phyloP scores from a whole-genome alignment of 495 filamentous ascomycete species.

The Penicillium alfredii region DNA sequence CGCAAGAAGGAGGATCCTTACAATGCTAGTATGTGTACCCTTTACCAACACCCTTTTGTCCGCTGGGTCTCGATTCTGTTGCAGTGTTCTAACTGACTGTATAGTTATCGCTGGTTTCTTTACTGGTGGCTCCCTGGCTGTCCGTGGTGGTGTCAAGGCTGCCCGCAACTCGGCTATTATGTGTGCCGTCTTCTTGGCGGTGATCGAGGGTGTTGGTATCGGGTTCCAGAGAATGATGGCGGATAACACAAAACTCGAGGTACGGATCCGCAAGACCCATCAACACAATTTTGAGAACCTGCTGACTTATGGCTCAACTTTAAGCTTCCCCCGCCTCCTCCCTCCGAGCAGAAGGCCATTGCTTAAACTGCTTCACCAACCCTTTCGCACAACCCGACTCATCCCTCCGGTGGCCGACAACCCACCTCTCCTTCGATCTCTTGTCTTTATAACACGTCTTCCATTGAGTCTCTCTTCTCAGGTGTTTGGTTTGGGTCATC shows the following conservation, averaged over 20 bases:
- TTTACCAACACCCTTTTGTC: too few relatives aligned
- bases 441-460: constrained; percentile 31
- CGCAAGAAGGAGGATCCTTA: constrained; percentile 96
- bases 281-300: too few relatives aligned
- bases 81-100: too few relatives aligned
- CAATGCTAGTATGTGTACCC: constrained; percentile 82
- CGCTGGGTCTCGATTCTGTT: too few relatives aligned
- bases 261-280: too few relatives aligned
- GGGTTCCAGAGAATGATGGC: constrained; percentile 96
- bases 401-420: constrained; percentile 9
- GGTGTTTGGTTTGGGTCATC: constrained; percentile 40
- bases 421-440: constrained; percentile 12
- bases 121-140: constrained; percentile 84
- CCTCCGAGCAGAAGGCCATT: constrained; percentile 37
- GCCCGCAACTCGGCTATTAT: constrained; percentile 92
- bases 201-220: constrained; percentile 97
- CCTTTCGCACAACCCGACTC: constrained; percentile 7
- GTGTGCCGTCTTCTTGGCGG: constrained; percentile 86
- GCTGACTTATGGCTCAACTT: constrained; percentile 2
- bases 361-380: constrained; percentile 24
- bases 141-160: constrained; percentile 83
- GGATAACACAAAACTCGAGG: constrained; percentile 80
- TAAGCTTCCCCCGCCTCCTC: constrained; percentile 41
- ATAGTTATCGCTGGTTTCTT: constrained; percentile 96
- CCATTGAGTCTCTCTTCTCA: constrained; percentile 40